These are phyloP conservation scores for Cryptococcus deneoformans DNA, from an alignment of 1,284 basidiomycete species.

Conservation along the genomic window DNA sequence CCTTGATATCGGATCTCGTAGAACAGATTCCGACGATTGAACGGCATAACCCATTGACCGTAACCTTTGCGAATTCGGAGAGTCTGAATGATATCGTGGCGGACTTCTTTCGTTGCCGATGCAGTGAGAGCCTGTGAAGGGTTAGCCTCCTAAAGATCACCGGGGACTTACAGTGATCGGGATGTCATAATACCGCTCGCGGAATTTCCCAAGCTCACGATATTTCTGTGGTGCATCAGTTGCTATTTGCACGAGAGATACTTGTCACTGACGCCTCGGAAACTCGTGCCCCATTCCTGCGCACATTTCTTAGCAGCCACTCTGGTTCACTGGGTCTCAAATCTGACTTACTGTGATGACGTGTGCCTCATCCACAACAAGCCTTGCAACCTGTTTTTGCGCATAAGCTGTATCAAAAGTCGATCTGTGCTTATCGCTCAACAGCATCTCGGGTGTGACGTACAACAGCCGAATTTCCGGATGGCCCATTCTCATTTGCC, in stretches of 20 bases:
- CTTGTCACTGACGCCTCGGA: conserved; percentile 53
- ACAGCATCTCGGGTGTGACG: conserved; percentile 73
- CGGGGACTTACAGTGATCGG: conserved; percentile 67
- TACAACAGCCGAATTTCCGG: conserved; percentile 68
- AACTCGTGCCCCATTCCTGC: conserved; percentile 78
- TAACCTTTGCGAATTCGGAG: conserved; percentile 62
- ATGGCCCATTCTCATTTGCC: conserved; percentile 61
- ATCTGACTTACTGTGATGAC: conserved; percentile 66
- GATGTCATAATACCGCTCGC: conserved; percentile 63
- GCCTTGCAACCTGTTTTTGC: conserved; percentile 60
- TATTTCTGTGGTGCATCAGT: conserved; percentile 55
- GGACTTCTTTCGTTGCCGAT: conserved; percentile 58
- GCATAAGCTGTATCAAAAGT: conserved; percentile 57
- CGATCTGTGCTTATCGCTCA: conserved; percentile 56
- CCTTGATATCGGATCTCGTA: conserved; percentile 57
- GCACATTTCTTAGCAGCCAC: background rate
- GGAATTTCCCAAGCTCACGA: conserved; percentile 65
- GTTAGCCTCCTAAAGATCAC: background rate
- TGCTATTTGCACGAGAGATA: background rate
- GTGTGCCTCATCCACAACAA: conserved; percentile 85
- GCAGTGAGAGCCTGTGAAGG: conserved; percentile 46
- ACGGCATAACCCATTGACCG: conserved; percentile 67
- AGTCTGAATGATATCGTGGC: conserved; percentile 64
- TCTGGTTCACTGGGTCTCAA: too few relatives aligned
- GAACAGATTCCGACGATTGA: conserved; percentile 74